These are phyloP conservation scores for Scorias spongiosa DNA, from an alignment of 2,329 filamentous ascomycete species.

Conservation along the genomic window DNA sequence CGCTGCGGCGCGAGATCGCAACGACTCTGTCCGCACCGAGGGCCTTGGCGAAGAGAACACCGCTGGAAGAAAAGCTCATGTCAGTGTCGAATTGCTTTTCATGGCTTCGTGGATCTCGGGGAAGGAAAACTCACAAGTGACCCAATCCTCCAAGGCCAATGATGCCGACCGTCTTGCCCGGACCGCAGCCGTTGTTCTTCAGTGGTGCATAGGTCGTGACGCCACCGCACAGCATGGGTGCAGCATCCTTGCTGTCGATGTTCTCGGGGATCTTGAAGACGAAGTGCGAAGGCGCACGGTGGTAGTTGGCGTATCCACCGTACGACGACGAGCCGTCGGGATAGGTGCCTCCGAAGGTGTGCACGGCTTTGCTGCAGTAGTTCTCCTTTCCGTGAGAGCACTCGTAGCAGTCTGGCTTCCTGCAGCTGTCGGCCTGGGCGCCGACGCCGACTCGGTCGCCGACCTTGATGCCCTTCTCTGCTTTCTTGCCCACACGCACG, in stretches of 20 bases:
- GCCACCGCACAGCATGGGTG: slow-evolving; percentile 65
- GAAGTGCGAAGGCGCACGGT: slow-evolving; percentile 38
- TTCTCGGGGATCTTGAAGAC: slow-evolving; percentile 40
- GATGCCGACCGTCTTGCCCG: slow-evolving; percentile 40
- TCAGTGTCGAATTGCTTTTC: neutral
- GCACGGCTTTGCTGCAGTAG: slow-evolving; percentile 22
- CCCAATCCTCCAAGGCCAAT: slow-evolving; percentile 57
- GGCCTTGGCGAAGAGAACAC: slow-evolving; percentile 54
- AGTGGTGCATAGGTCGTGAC: slow-evolving; percentile 60
- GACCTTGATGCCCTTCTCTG: slow-evolving; percentile 19
- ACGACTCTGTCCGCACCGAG: slow-evolving; percentile 52
- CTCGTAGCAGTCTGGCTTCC: slow-evolving; percentile 35
- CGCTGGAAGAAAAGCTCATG: slow-evolving; percentile 17
- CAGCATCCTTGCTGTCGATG: slow-evolving; percentile 35
- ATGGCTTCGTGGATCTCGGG: neutral
- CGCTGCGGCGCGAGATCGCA: slow-evolving; percentile 44
- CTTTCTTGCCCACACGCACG: slow-evolving; percentile 18
- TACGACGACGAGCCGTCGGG: slow-evolving; percentile 34
- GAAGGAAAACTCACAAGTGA: neutral
- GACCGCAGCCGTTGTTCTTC: slow-evolving; percentile 47
- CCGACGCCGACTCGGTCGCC: slow-evolving; percentile 35
- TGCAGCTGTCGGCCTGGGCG: slow-evolving; percentile 33
- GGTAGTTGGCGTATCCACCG: slow-evolving; percentile 45
- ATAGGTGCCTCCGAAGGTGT: slow-evolving; percentile 18
- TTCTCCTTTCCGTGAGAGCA: slow-evolving; percentile 32